These are phyloP conservation scores for Emmonsiellopsis sp. DNA, from an alignment of 2,329 filamentous ascomycete species.

Conservation along the genomic window DNA sequence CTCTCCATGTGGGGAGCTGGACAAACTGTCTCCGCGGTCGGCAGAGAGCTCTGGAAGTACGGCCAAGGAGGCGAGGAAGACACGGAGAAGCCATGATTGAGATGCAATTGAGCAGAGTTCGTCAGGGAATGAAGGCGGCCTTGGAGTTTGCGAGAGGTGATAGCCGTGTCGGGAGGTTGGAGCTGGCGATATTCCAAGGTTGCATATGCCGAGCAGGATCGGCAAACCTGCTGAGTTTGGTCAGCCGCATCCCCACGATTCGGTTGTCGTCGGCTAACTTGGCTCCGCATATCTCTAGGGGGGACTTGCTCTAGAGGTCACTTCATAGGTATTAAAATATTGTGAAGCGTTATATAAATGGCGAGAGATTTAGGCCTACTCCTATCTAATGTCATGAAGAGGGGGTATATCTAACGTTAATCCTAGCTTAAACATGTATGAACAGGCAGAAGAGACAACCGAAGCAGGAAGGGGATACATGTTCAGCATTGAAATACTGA, in stretches of 20 bases:
- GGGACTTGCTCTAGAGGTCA: background rate
- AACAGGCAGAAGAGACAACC: too few relatives aligned
- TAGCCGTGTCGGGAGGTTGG: background rate
- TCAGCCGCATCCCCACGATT: background rate
- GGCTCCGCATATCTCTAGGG: constrained; percentile 2
- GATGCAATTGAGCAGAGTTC: background rate
- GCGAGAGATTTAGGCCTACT: too few relatives aligned
- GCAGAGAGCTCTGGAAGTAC: constrained; percentile 20
- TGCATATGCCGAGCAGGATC: background rate
- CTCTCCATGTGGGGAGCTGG: constrained; percentile 22
- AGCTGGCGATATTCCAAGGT: too few relatives aligned
- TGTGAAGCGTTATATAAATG: too few relatives aligned
- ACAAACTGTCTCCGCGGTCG: constrained; percentile 19
- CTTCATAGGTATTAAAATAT: too few relatives aligned
- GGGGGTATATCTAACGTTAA: too few relatives aligned
- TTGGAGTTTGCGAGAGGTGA: background rate
- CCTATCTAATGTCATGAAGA: too few relatives aligned
- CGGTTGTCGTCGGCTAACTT: constrained; percentile 1
- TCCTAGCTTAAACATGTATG: too few relatives aligned
- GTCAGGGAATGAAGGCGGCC: too few relatives aligned
- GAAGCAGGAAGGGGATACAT: too few relatives aligned
- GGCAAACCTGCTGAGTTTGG: background rate
- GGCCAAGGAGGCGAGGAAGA: constrained; percentile 25
- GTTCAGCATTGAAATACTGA: too few relatives aligned
- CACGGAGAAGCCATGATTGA: constrained; percentile 23